Evolutionary conservation across 2,329 filamentous ascomycete species (phyloP).

Genomic region (Talaromyces sp.): DNA sequence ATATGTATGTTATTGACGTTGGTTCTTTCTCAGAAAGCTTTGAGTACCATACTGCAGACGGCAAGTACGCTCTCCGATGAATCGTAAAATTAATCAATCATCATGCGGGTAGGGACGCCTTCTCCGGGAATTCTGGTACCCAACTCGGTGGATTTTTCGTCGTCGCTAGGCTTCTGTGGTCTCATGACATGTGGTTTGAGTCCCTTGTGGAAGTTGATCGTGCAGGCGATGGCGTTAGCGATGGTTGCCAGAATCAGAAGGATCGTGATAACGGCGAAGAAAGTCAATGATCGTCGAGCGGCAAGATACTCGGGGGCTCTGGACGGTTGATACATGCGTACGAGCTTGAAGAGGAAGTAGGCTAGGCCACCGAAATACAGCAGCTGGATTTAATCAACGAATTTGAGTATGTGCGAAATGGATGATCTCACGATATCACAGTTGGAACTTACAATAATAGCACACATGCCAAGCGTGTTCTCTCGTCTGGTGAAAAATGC

Average conservation of each 20-base stretch:
- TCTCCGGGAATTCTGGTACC: constrained; percentile 30
- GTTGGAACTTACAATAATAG: constrained; percentile 57
- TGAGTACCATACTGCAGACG: constrained; percentile 8
- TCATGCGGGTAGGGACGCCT: constrained; percentile 40
- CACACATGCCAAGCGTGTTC: constrained; percentile 69
- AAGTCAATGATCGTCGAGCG: constrained; percentile 78
- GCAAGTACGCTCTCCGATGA: neutral
- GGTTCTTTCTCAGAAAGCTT: neutral
- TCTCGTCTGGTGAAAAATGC: constrained; percentile 82
- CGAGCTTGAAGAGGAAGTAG: constrained; percentile 97
- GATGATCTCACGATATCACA: neutral
- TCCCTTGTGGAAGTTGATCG: constrained; percentile 82
- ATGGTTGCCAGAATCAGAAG: constrained; percentile 85
- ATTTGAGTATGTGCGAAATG: neutral
- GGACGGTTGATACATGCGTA: constrained; percentile 77
- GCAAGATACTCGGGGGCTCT: constrained; percentile 62
- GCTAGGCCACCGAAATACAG: constrained; percentile 83
- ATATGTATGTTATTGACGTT: constrained; percentile 2
- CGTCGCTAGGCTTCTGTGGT: constrained; percentile 49
- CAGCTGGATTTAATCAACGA: constrained; percentile 39
- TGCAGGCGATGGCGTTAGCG: constrained; percentile 77
- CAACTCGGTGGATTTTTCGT: constrained; percentile 43
- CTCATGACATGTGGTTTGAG: constrained; percentile 78
- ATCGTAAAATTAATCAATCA: constrained; percentile 36
- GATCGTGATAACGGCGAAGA: constrained; percentile 91